Base-by-base conservation (phyloP, 2,329 filamentous ascomycete species). In the Aphanoascus verrucosus region DNA sequence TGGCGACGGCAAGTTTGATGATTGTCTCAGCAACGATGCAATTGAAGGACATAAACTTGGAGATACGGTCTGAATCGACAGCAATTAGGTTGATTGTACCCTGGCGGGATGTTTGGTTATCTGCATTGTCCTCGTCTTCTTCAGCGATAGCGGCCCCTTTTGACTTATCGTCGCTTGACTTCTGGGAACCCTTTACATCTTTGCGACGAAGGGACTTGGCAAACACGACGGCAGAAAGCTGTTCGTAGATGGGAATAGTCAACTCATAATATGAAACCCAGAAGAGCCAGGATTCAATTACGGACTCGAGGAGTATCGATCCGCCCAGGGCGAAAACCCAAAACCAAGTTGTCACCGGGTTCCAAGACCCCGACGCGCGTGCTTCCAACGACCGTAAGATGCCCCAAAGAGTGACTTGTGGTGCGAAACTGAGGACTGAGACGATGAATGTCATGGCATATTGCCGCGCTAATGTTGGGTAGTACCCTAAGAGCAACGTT, bases 151-250 rank as follows among this genome's bases (percentile, higher is more conserved):
- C 35, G 5, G 48, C 35, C 2, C n/a, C 8, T 65, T 2, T 65
- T 53, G 8, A 54, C 7, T 60, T 61, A 15, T 62, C 56, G 23
- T 68, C 61, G n/a, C 64, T 62, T 34, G 71, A 69, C 47, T 72
- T 73, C 43, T 66, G 74, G 28, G 57, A 55, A 9, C 80, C 77
- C 64, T 88, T 88, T 40, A 86, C 80, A 65, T 90, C 86, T 64
- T 91, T 91, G 47, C 83, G 78, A 42, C 83, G 77, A 74, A 89
- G 81, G 0, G 85, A 79, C 65, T 93, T 93, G 56, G 83, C 79
- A 60, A 90, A 91, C 14, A 91, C 78, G 6, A 88, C 74, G 0
- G 84, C 78, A 1, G 84, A 81, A 1, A 93, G 70, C 61, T 89
- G 83, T 28, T 81, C 77, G 49, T 84, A 80, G 14, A 90, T 72